phyloP scores from a whole-genome alignment of 1,139 yeast genomes.

The Lizanozyma gosingica region DNA sequence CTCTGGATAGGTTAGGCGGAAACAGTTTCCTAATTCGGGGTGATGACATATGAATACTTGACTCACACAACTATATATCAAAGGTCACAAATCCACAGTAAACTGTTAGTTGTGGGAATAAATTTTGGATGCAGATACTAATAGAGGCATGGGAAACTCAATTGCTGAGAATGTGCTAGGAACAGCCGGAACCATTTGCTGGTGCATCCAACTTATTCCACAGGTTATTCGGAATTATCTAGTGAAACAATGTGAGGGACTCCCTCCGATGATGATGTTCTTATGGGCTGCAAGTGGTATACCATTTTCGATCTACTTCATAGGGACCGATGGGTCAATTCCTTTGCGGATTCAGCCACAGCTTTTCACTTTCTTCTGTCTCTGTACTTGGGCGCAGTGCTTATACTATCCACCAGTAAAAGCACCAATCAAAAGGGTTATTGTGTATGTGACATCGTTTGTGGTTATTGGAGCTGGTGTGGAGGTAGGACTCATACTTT shows the following conservation, averaged over 20 bases:
- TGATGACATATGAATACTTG: too few relatives aligned
- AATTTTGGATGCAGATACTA: too few relatives aligned
- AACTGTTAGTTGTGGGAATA: too few relatives aligned
- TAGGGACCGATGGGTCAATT: constrained; percentile 41
- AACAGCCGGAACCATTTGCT: constrained; percentile 45
- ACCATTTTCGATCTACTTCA: constrained; percentile 46
- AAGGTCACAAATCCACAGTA: too few relatives aligned
- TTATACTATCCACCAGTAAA: constrained; percentile 46
- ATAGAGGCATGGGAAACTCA: not conserved
- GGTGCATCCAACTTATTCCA: constrained; percentile 50
- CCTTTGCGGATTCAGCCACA: constrained; percentile 50
- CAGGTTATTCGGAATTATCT: constrained; percentile 42
- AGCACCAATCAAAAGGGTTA: constrained; percentile 15
- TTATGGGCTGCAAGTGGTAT: constrained; percentile 50
- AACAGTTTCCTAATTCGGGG: too few relatives aligned
- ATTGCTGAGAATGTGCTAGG: constrained; percentile 45
- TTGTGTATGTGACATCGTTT: constrained; percentile 20
- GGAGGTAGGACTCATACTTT: constrained; percentile 42
- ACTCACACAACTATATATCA: too few relatives aligned
- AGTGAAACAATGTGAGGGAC: constrained; percentile 44
- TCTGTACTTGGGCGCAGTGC: constrained; percentile 42
- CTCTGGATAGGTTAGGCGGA: too few relatives aligned
- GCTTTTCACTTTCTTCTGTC: constrained; percentile 41
- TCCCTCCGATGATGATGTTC: constrained; percentile 55
- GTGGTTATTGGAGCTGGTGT: constrained; percentile 27